phyloP scores from a whole-genome alignment of 805 yeast genomes.

The Limtongozyma cylindracea region DNA sequence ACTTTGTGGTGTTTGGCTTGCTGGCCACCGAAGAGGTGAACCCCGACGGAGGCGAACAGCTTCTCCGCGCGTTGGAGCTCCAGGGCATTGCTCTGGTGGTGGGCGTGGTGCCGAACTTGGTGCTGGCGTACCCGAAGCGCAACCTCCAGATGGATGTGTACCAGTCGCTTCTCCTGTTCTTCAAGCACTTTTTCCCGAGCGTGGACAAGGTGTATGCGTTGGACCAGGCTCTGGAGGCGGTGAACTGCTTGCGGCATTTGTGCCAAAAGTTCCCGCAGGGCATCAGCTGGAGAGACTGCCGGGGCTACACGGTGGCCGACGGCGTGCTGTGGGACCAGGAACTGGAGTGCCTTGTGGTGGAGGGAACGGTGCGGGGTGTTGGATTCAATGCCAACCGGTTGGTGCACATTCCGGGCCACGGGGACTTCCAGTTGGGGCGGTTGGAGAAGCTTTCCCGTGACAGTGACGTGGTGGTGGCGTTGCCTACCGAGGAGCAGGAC shows the following conservation, averaged over 20 bases:
- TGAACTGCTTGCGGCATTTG: constrained; percentile 43
- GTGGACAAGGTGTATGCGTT: constrained; percentile 55
- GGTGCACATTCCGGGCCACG: constrained; percentile 72
- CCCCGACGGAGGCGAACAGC: constrained; percentile 60
- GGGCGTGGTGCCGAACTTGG: constrained; percentile 58
- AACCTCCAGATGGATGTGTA: constrained; percentile 46
- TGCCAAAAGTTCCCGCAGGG: constrained; percentile 77
- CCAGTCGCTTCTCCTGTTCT: constrained; percentile 15
- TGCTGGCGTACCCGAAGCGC: constrained; percentile 38
- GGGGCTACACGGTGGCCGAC: constrained; percentile 75
- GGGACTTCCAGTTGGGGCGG: constrained; percentile 59
- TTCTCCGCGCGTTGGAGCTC: constrained; percentile 64
- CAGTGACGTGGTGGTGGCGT: constrained; percentile 5
- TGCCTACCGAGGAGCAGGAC: constrained; percentile 20
- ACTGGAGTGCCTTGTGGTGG: constrained; percentile 29
- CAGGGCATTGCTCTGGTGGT: constrained; percentile 77
- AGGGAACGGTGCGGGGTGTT: constrained; percentile 71
- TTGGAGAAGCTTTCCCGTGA: constrained; percentile 23
- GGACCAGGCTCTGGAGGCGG: constrained; percentile 42
- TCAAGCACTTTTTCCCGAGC: constrained; percentile 24
- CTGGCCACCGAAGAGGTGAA: constrained; percentile 75
- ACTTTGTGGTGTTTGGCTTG: constrained; percentile 71
- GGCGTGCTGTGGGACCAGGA: constrained; percentile 12
- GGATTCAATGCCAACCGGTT: constrained; percentile 60
- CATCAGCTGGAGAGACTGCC: constrained; percentile 76